Percentiles rank a stretch among this genome's conserved stretches.
These are phyloP conservation scores for Dryadomyces quercivorus DNA, from an alignment of 2,329 filamentous ascomycete genomes.

Conservation along the genomic window DNA sequence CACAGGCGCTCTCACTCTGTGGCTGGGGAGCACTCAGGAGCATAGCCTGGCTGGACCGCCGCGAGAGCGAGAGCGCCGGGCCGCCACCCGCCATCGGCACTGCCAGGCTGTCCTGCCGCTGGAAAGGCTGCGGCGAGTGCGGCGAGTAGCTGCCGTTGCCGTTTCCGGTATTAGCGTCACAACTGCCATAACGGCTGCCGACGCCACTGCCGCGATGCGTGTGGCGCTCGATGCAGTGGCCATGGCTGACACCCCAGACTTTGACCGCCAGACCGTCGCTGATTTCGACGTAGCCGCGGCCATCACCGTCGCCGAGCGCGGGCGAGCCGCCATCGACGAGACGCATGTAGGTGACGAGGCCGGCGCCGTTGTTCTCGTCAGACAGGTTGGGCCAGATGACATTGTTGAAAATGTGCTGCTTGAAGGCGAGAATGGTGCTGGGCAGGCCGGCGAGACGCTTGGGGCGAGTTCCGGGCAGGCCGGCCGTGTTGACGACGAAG, in stretches of 20 bases:
- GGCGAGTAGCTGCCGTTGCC: slow-evolving; percentile 11
- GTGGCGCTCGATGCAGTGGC: slow-evolving; percentile 69
- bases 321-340: slow-evolving; percentile 82
- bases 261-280: slow-evolving; percentile 84
- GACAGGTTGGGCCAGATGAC: slow-evolving; percentile 95
- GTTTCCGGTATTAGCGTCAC: slow-evolving; percentile 27
- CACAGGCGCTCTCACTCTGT: slow-evolving; percentile 43
- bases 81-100: slow-evolving; percentile 2
- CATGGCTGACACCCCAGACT: slow-evolving; percentile 78
- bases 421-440: slow-evolving; percentile 83
- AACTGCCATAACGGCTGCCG: slow-evolving; percentile 30
- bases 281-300: slow-evolving; percentile 75
- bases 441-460: slow-evolving; percentile 81
- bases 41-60: slow-evolving; percentile 2
- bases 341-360: slow-evolving; percentile 80
- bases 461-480: slow-evolving; percentile 64
- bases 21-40: neutral
- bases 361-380: slow-evolving; percentile 89
- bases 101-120: slow-evolving; percentile 9
- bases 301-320: slow-evolving; percentile 67
- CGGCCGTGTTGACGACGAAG: slow-evolving; percentile 87
- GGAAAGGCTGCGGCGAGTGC: slow-evolving; percentile 6
- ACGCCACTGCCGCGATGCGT: slow-evolving; percentile 50
- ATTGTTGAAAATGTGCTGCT: slow-evolving; percentile 93
- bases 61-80: neutral